Base-by-base conservation (phyloP, 352 stramenopile genomes). In the Phytophthora agathidicida region DNA sequence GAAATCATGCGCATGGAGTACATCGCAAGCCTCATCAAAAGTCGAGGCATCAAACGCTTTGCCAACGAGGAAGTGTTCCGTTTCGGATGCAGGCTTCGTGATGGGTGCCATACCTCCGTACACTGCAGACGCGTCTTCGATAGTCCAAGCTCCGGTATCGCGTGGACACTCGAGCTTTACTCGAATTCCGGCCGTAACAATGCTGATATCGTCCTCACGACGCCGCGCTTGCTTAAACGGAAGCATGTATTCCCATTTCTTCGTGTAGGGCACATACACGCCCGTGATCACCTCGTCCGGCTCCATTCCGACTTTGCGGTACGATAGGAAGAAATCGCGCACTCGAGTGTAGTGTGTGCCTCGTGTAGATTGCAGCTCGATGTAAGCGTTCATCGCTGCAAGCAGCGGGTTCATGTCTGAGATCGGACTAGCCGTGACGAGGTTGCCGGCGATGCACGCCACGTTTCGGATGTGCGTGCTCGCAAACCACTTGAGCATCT, bases 401-500 rank as follows among this genome's bases (percentile, higher is more conserved):
- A 99, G 77, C 17, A 99, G 63, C 4, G 96, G 96, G 65, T 99
- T 99, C 94, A 99, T 98, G 66, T 99, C 96, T 16, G 89, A 98
- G 60, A 99, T 99, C 7, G 96, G 96, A 68, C 90, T 98, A 7
- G 96, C 96, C 5, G 96, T 99, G n/a, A 96, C 96, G 2, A 99
- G 77, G 66, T 99, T 99, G 4, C 96, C 96, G 24, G 88, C 96
- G 5, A 99, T 80, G 64, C 91, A 98, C 5, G 96, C 96, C 13
- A 98, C 96, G 65, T 99, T 99, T 24, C 96, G 80, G 61, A 99
- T 99, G 68, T 99, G 96, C 7, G 92, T 98, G 17, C 94, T 98
- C 3, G 96, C 96, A 69, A 99, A 99, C 96, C 96, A 99, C 49
- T 97, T 88, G 11, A 99, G 83, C 95, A 99, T 98, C 55, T 81